Base-by-base conservation (phyloP, 2,329 filamentous ascomycete genomes). In the Penicillium sp. region DNA sequence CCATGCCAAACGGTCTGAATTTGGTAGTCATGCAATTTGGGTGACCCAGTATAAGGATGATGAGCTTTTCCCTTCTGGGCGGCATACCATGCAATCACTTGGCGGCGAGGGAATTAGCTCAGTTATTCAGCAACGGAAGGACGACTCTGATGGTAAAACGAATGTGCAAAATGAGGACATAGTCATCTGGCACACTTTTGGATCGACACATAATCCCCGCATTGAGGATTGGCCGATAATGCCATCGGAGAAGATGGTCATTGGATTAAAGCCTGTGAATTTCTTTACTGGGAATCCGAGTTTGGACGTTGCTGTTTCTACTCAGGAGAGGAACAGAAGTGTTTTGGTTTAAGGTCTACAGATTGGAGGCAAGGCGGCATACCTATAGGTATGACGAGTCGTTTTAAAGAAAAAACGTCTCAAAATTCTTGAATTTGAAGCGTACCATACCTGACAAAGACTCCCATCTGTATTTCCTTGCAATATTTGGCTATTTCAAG, bases 1-100 rank as follows among this genome's bases (percentile, higher is more conserved):
- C 69, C 78, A 84, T 63, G 69, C 71, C 52, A 77, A 75, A 56
- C 76, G 81, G 13, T 80, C 80, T 9, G 81, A 83, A 59, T 84
- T 82, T 66, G 77, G 72, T 4, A 74, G 77, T 26, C 79, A 82
- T 61, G 77, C 81, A 5, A 68, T 84, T 42, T 84, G 82, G 72
- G 75, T 84, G 2, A 83, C 81, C 1, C 73, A 74, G 1, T 81
- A 84, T 62, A 67, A 72, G 13, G 81, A 84, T 46, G 72, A 71
- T 4, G 80, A 84, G 61, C 66, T 80, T 1, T 84, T 77, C 62
- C 73, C 80, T 0, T 76, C 77, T 1, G 81, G 82, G 0, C 72
- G 76, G 29, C 79, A 82, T 61, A 84, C 81, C 1, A 83, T 82
- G 67, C 81, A 84, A 62, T 69, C 67, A 1, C 33, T 59, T 13